Conservation (phyloP, 371 early-diverging fungal species). For the Lichtheimia ramosa region DNA sequence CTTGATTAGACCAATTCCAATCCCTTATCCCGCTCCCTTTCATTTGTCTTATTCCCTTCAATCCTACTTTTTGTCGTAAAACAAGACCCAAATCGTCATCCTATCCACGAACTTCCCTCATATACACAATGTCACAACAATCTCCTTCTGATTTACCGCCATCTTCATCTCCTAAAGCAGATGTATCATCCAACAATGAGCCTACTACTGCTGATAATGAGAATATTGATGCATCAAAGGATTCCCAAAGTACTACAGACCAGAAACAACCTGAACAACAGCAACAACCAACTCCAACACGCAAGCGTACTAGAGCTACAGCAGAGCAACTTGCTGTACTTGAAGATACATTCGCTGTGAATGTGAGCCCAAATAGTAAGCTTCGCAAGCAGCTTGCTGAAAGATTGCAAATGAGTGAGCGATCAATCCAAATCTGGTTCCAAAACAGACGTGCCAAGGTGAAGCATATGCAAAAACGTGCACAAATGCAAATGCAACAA, state of each 20-base stretch:
- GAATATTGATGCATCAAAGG: not conserved
- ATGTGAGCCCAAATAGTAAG: constrained; percentile 75
- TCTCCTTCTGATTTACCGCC: not conserved
- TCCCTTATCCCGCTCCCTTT: constrained; percentile 9
- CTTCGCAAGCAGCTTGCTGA: constrained; percentile 83
- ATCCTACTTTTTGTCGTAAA: not conserved
- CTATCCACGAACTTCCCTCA: constrained; percentile 1
- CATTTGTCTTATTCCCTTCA: not conserved
- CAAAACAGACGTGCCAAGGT: constrained; percentile 97
- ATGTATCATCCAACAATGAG: not conserved
- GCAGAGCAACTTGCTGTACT: constrained; percentile 74
- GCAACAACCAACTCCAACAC: constrained; percentile 5
- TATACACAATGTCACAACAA: constrained; percentile 5
- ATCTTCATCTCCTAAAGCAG: constrained; percentile 6
- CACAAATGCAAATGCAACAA: constrained; percentile 48
- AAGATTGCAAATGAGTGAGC: constrained; percentile 87
- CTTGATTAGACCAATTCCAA: constrained; percentile 8
- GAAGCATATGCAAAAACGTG: constrained; percentile 69
- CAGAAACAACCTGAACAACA: not conserved
- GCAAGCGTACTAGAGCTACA: constrained; percentile 73
- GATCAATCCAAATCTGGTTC: constrained; percentile 98
- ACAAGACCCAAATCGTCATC: not conserved
- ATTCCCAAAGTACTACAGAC: not conserved
- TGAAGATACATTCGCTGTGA: constrained; percentile 71
- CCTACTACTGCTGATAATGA: not conserved